Evolutionary conservation across 148 eudicot genomes (phyloP).

Genomic region (Rhododendron simsii): DNA sequence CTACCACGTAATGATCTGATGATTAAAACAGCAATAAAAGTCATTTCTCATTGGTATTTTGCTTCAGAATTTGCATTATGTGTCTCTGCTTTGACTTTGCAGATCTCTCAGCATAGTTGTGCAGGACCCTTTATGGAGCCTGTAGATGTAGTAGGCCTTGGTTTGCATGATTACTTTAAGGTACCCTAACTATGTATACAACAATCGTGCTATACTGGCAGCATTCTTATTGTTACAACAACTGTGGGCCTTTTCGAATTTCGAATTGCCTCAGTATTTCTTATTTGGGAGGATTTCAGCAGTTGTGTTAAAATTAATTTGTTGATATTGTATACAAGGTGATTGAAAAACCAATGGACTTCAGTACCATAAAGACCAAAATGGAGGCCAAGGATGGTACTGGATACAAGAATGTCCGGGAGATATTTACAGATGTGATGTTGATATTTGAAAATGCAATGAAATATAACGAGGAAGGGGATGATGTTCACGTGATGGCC

Average conservation of each 20-base stretch:
- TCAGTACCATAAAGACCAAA: constrained; percentile 56
- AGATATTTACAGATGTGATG: constrained; percentile 73
- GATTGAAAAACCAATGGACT: constrained; percentile 88
- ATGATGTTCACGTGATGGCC: constrained; percentile 81
- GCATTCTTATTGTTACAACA: background rate
- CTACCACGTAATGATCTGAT: background rate
- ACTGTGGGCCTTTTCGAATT: background rate
- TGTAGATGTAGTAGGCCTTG: background rate
- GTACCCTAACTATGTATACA: background rate
- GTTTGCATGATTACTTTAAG: background rate
- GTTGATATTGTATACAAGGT: constrained; percentile 29
- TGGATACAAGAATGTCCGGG: constrained; percentile 78
- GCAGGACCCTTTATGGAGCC: background rate
- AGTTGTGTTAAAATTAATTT: background rate
- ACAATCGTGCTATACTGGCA: background rate
- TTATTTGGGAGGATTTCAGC: background rate
- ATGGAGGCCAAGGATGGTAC: constrained; percentile 73
- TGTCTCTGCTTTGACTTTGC: background rate
- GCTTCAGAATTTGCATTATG: background rate
- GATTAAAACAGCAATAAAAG: background rate
- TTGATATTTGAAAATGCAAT: constrained; percentile 80
- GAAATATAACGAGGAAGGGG: constrained; percentile 69
- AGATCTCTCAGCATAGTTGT: background rate
- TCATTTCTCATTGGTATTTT: background rate
- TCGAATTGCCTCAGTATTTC: background rate